Percentiles rank a stretch among this genome's conserved stretches.
Evolutionary conservation across 371 early-diverging fungal species (phyloP).

Genomic region (Mucor sp.): DNA sequence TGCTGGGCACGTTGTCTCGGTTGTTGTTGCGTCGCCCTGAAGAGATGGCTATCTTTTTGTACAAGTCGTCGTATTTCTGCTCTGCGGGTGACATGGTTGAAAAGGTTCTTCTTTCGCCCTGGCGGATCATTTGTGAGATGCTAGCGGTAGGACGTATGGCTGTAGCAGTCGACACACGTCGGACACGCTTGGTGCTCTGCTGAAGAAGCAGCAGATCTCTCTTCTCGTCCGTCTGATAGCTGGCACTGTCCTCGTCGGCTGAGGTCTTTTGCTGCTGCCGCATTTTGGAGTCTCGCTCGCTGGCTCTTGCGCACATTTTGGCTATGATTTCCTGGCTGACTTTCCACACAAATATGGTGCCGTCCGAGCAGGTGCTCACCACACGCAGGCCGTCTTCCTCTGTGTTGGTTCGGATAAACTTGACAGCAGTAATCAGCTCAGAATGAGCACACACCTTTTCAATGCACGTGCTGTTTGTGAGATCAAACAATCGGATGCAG

Average conservation of each 20-base stretch:
- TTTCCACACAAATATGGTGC: slow-evolving; percentile 80
- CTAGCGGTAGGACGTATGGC: slow-evolving; percentile 37
- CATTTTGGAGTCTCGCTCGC: slow-evolving; percentile 19
- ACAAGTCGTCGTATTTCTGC: slow-evolving; percentile 51
- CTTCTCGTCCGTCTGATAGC: slow-evolving; percentile 8
- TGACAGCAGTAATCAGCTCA: slow-evolving; percentile 77
- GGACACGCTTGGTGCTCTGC: slow-evolving; percentile 16
- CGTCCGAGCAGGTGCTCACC: slow-evolving; percentile 78
- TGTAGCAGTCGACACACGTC: slow-evolving; percentile 34
- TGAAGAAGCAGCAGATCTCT: slow-evolving; percentile 1
- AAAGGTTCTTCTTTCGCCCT: slow-evolving; percentile 46
- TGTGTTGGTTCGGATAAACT: slow-evolving; percentile 52
- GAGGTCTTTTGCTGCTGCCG: neutral
- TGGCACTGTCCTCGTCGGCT: neutral
- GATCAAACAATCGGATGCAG: slow-evolving; percentile 74
- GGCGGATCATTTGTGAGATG: slow-evolving; percentile 50
- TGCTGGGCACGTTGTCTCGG: neutral
- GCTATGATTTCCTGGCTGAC: slow-evolving; percentile 55
- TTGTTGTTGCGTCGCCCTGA: slow-evolving; percentile 6
- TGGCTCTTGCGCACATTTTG: slow-evolving; percentile 49
- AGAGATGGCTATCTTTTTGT: slow-evolving; percentile 32
- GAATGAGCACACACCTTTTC: slow-evolving; percentile 72
- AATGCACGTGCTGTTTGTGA: slow-evolving; percentile 66
- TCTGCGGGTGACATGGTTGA: slow-evolving; percentile 51
- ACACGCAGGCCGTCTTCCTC: slow-evolving; percentile 53